phyloP scores from a whole-genome alignment of 176 grass and related monocot genomes.

The Musa acuminata region DNA sequence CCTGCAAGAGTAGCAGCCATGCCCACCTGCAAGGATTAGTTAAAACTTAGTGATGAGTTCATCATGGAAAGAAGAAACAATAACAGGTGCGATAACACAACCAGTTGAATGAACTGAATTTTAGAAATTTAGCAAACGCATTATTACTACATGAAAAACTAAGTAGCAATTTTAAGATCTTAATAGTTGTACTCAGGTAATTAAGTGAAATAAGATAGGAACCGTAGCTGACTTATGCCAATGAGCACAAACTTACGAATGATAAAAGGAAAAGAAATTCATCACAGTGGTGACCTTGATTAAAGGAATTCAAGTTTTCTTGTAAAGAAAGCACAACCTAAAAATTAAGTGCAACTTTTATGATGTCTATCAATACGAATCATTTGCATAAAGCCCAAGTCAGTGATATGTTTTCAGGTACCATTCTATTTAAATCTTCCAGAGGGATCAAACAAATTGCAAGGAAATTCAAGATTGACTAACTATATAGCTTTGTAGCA shows the following conservation, averaged over 20 bases:
- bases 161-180: too few species aligned
- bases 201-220: not conserved
- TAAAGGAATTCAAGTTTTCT: not conserved
- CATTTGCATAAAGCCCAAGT: not conserved
- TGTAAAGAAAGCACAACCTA: not conserved
- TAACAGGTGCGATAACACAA: not conserved
- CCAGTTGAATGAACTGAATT: not conserved
- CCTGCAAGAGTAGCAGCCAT: constrained; percentile 95
- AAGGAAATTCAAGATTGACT: not conserved
- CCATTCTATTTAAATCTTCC: not conserved
- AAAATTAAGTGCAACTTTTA: not conserved
- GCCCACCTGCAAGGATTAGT: constrained; percentile 53
- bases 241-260: not conserved
- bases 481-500: not conserved
- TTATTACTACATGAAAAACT: not conserved
- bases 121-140: not conserved
- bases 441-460: not conserved
- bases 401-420: not conserved
- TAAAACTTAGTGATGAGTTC: constrained; percentile 15
- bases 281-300: not conserved
- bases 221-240: not conserved
- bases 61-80: not conserved
- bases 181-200: too few species aligned
- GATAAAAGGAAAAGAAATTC: not conserved
- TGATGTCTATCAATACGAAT: not conserved